Conservation (phyloP, 345 rosid species). For the Salix viminalis region DNA sequence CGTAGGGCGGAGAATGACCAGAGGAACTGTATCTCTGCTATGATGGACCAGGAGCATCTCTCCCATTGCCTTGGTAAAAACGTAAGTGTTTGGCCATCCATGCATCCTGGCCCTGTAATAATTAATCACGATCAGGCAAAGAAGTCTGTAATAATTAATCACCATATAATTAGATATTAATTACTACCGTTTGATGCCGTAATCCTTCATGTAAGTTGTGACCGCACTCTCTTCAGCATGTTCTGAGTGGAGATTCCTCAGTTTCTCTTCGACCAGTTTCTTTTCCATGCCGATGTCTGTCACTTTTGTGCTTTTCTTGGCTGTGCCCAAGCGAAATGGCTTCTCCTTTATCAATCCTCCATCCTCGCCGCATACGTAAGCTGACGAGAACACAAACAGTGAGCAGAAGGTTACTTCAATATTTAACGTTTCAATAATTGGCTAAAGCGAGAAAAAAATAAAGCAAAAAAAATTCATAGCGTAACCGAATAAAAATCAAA, state of each 20-base stretch:
- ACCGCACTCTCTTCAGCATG: slow-evolving; percentile 35
- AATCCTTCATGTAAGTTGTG: slow-evolving; percentile 46
- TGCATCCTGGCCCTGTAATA: slow-evolving; percentile 3
- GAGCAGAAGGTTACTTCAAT: no score
- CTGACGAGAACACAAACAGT: not conserved
- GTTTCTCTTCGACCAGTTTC: slow-evolving; percentile 36
- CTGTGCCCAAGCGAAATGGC: slow-evolving; percentile 42
- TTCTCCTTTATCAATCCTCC: slow-evolving; percentile 44
- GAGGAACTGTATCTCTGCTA: not conserved
- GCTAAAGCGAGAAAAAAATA: no score
- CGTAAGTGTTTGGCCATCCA: slow-evolving; percentile 27
- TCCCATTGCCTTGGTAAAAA: slow-evolving; percentile 24
- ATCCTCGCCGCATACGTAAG: slow-evolving; percentile 42
- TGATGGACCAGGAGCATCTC: slow-evolving; percentile 10
- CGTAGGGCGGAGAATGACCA: slow-evolving; percentile 16
- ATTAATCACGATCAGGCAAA: no score
- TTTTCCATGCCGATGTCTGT: slow-evolving; percentile 45
- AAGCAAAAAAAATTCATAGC: no score
- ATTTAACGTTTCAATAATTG: no score
- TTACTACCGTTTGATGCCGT: slow-evolving; percentile 51
- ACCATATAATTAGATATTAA: no score
- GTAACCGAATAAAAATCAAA: no score
- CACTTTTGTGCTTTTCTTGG: slow-evolving; percentile 43
- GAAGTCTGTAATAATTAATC: no score
- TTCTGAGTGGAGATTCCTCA: slow-evolving; percentile 34